Percentiles rank a stretch among this genome's conserved stretches.
Conservation (phyloP, 768 basidiomycete genomes). For the Austroboletus eburneus region DNA sequence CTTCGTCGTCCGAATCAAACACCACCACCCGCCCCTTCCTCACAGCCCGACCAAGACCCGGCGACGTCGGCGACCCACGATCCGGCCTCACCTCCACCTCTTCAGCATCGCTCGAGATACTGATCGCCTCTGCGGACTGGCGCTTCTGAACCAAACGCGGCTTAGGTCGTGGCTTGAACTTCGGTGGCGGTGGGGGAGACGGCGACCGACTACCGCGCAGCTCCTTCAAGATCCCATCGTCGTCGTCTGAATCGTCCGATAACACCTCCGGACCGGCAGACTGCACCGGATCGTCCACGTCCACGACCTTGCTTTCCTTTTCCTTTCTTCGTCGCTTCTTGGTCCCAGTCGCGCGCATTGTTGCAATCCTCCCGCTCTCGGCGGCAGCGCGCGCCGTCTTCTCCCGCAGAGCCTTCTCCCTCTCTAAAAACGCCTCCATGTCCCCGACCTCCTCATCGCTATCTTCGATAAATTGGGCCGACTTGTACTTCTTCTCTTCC, state of each 20-base stretch:
- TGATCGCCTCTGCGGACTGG: constrained; percentile 9
- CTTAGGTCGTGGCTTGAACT: constrained; percentile 27
- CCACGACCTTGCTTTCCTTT: constrained; percentile 14
- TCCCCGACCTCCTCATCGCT: constrained; percentile 81
- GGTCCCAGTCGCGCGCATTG: constrained; percentile 47
- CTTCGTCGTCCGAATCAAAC: constrained; percentile 34
- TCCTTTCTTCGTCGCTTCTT: constrained; percentile 53
- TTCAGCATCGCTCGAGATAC: constrained; percentile 24
- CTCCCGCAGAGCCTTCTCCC: constrained; percentile 61
- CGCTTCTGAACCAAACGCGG: constrained; percentile 42
- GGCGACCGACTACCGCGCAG: constrained; percentile 26
- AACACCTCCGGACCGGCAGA: constrained; percentile 10
- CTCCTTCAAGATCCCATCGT: constrained; percentile 21
- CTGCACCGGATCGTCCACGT: constrained; percentile 18
- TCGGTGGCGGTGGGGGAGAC: constrained; percentile 9
- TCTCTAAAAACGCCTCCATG: constrained; percentile 78
- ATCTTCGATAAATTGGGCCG: constrained; percentile 88
- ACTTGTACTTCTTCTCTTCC: constrained; percentile 76
- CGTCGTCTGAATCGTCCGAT: constrained; percentile 19
- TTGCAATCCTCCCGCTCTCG: constrained; percentile 35
- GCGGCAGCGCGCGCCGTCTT: constrained; percentile 45
- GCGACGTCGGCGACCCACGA: constrained; percentile 1
- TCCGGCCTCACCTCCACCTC: not conserved
- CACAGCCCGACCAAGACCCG: constrained; percentile 8
- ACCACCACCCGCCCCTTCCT: constrained; percentile 32